A percentile compares a stretch with the other conserved stretches of the same genome.
phyloP scores from a whole-genome alignment of 768 basidiomycete species.

The Calocera viscosa region DNA sequence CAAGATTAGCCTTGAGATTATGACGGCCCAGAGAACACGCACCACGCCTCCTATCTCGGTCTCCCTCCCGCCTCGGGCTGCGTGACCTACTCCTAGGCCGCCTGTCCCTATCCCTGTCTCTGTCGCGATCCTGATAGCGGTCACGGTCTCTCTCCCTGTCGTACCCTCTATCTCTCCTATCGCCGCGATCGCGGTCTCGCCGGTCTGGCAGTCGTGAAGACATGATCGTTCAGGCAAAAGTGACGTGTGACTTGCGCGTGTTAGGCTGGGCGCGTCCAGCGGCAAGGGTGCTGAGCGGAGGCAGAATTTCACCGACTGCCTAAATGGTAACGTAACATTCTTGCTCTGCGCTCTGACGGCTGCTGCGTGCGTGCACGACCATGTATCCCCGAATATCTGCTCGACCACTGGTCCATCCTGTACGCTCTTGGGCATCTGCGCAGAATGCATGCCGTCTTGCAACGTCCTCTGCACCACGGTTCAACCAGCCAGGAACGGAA shows the following conservation, averaged over 20 bases:
- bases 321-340: not conserved
- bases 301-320: not conserved
- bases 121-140: slow-evolving; percentile 28
- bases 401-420: not conserved
- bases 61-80: slow-evolving; percentile 23
- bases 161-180: slow-evolving; percentile 30
- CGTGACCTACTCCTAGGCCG: slow-evolving; percentile 18
- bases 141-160: slow-evolving; percentile 53
- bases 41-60: slow-evolving; percentile 27
- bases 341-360: not conserved
- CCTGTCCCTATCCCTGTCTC: slow-evolving; percentile 39
- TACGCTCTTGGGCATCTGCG: not conserved
- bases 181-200: not conserved
- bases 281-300: not conserved
- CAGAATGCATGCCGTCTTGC: not conserved
- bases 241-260: not conserved
- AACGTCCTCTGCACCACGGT: not conserved
- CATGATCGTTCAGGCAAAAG: slow-evolving; percentile 28
- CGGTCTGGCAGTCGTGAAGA: slow-evolving; percentile 39
- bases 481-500: too few species aligned
- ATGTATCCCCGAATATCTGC: not conserved
- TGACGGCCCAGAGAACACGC: slow-evolving; percentile 18
- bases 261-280: not conserved
- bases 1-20: not conserved
- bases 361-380: not conserved